phyloP scores from a whole-genome alignment of 192 early-diverging fungal genomes.

The Phlyctochytrium planicorne region DNA sequence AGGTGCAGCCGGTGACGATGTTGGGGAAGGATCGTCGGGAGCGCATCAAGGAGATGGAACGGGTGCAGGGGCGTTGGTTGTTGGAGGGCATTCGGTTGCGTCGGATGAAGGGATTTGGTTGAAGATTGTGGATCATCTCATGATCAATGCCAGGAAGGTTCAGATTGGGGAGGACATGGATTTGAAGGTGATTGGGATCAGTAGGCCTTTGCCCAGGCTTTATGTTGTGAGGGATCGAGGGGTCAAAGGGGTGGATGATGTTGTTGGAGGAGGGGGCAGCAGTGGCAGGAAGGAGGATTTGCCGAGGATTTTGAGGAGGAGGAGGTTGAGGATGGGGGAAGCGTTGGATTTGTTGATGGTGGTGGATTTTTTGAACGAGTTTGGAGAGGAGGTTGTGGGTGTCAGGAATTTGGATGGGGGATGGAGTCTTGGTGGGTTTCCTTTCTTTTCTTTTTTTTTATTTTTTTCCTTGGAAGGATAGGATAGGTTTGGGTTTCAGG shows the following conservation, averaged over 20 bases:
- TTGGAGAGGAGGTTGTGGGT: slow-evolving; percentile 13
- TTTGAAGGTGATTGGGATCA: not conserved
- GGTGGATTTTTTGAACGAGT: slow-evolving; percentile 19
- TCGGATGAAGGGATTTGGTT: no score
- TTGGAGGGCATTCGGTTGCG: no score
- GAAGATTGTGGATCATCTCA: not conserved
- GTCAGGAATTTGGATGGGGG: not conserved
- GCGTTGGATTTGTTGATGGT: slow-evolving; percentile 22
- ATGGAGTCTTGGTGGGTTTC: slow-evolving; percentile 10
- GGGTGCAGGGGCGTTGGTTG: no score
- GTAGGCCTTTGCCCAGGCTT: not conserved
- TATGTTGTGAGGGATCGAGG: not conserved
- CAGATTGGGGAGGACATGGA: not conserved
- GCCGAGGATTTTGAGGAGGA: not conserved
- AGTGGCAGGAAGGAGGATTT: no score
- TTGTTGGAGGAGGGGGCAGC: no score
- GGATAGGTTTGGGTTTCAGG: no score
- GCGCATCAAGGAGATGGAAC: no score
- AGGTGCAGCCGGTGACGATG: no score
- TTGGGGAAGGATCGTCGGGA: no score
- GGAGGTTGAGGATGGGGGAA: slow-evolving; percentile 13
- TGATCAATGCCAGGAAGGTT: not conserved
- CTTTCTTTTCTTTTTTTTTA: not conserved
- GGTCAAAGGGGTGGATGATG: no score
- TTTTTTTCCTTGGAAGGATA: no score